phyloP scores from a whole-genome alignment of 768 basidiomycete genomes.

The Leccinum rimulosum region DNA sequence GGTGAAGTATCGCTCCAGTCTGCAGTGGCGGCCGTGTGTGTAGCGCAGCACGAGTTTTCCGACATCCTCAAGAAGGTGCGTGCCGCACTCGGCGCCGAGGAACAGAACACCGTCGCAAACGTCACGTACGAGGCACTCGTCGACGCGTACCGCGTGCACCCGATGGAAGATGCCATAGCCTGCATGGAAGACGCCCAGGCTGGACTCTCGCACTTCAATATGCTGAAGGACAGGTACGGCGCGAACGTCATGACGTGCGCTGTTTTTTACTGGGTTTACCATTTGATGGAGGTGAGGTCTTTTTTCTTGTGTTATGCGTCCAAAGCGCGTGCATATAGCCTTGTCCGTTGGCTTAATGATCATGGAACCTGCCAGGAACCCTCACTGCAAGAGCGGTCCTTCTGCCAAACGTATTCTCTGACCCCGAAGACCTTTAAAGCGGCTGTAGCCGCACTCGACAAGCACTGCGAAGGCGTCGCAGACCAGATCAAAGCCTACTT shows the following conservation, averaged over 20 bases:
- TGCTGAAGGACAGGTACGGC: slow-evolving; percentile 22
- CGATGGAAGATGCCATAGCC: slow-evolving; percentile 18
- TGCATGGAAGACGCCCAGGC: slow-evolving; percentile 38
- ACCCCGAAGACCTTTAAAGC: slow-evolving; percentile 18
- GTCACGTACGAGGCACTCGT: slow-evolving; percentile 34
- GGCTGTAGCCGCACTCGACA: slow-evolving; percentile 20
- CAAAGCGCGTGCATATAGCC: not conserved
- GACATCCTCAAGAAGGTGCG: slow-evolving; percentile 24
- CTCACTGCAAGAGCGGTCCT: slow-evolving; percentile 18
- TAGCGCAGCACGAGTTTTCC: slow-evolving; percentile 20
- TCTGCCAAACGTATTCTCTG: slow-evolving; percentile 20
- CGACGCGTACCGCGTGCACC: slow-evolving; percentile 19
- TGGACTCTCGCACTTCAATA: slow-evolving; percentile 9
- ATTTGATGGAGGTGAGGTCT: slow-evolving; percentile 34
- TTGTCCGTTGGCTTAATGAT: not conserved
- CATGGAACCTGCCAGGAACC: not conserved
- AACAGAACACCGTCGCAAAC: not conserved
- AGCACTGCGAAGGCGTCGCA: slow-evolving; percentile 24
- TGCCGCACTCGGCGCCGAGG: slow-evolving; percentile 13
- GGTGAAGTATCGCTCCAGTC: slow-evolving; percentile 28
- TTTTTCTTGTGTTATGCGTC: not conserved
- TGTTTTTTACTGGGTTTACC: slow-evolving; percentile 48
- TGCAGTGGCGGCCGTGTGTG: slow-evolving; percentile 26
- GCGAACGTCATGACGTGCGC: slow-evolving; percentile 32
- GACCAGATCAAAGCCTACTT: slow-evolving; percentile 21